phyloP scores from a whole-genome alignment of 495 filamentous ascomycete species.

The Penicillium goetzii region DNA sequence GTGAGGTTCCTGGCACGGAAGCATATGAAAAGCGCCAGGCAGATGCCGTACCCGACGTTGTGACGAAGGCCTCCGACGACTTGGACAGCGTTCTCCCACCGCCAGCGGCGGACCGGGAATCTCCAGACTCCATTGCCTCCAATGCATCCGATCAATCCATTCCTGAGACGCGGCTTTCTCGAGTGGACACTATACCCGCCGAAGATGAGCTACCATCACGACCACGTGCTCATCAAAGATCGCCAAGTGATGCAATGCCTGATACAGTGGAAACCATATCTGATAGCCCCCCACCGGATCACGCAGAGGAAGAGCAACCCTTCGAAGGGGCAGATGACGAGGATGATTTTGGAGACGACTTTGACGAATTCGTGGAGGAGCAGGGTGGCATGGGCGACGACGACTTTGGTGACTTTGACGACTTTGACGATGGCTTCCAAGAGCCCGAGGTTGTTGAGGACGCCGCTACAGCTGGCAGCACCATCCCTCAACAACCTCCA shows the following conservation, averaged over 20 bases:
- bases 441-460: conserved; percentile 54
- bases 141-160: conserved; percentile 32
- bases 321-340: conserved; percentile 33
- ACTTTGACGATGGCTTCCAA: conserved; percentile 89
- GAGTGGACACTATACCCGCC: conserved; percentile 43
- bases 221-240: conserved; percentile 47
- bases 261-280: conserved; percentile 50
- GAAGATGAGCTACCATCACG: conserved; percentile 39
- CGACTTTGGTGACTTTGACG: conserved; percentile 67
- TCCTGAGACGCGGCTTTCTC: conserved; percentile 51
- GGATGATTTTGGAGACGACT: conserved; percentile 66
- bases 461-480: conserved; percentile 25
- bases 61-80: conserved; percentile 45
- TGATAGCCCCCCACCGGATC: conserved; percentile 44
- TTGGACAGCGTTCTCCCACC: conserved; percentile 26
- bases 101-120: conserved; percentile 24
- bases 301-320: conserved; percentile 16
- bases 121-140: conserved; percentile 22
- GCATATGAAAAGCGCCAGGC: conserved; percentile 74
- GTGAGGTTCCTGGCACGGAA: conserved; percentile 83
- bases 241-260: conserved; percentile 53
- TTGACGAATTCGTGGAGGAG: conserved; percentile 94
- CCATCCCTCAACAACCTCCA: conserved; percentile 43
- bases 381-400: conserved; percentile 63
- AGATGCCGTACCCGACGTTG: conserved; percentile 82